Base-by-base conservation (phyloP, 1,139 yeast genomes). In the Candida freyschussii region DNA sequence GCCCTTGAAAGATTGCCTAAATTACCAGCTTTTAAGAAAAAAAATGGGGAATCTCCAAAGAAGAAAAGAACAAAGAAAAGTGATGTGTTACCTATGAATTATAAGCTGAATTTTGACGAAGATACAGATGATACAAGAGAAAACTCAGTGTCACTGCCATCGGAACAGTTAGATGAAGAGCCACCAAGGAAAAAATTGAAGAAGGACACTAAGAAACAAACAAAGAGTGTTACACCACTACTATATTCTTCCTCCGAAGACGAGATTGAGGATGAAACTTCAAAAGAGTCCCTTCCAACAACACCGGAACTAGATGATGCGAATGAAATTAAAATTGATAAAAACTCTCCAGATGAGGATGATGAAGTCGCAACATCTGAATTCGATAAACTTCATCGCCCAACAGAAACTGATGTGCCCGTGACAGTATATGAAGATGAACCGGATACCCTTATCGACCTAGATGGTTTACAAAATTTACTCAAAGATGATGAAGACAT, bases 401-500 rank as follows among this genome's bases (percentile, higher is more conserved):
- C 81, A 1, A 62, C 72, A 0, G 55, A 54, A 10, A 51, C 56
- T 1, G 47, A 41, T 3, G 18, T 30, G 6, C 80, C 84, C 1
- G 46, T 51, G 19, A 65, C 80, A 0, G 83, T 76, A 0, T 77
- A 65, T 45, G 68, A 67, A 3, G 78, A 72, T 33, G 48, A 50
- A 13, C 13, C 20, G 7, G 46, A 57, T 4, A 48, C 55, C 3
- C 52, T 62, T 7, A 53, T 71, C 17, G 77, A 74, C 33, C 50
- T 85, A 27, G 65, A 63, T 12, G 65, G 65, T 9, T 47, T 85
- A 4, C 83, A 80, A 45, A 53, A 59, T 4, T 40, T 74, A 1
- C 59, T 87, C 15, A 75, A 74, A 48, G 96, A 87, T 51, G 75
- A 72, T 1, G 96, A 87, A 54, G 96, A 87, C 57, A 60, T 78